A percentile compares a stretch with the other conserved stretches of the same genome.
Conservation (phyloP, 345 rosid genomes). For the Abelmoschus esculentus region DNA sequence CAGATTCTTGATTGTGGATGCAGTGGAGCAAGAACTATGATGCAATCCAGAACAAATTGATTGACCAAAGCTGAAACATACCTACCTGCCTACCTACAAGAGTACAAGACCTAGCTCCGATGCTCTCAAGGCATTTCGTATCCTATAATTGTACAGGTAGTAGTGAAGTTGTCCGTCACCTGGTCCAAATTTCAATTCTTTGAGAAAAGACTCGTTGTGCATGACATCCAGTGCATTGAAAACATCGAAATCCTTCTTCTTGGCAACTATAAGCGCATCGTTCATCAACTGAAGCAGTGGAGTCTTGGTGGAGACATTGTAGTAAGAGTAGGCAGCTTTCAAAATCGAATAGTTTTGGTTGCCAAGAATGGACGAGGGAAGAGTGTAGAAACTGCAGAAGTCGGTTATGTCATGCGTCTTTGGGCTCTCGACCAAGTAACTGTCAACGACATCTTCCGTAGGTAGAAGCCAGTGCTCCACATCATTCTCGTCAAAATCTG, state of each 20-base stretch:
- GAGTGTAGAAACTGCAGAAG: constrained; percentile 89
- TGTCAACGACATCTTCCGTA: constrained; percentile 66
- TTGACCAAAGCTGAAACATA: background rate
- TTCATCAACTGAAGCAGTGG: background rate
- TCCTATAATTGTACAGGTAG: background rate
- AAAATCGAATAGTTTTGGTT: constrained; percentile 60
- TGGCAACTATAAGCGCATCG: background rate
- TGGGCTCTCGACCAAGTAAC: constrained; percentile 80
- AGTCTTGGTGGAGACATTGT: constrained; percentile 67
- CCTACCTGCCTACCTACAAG: constrained; percentile 29
- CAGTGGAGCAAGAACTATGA: constrained; percentile 1
- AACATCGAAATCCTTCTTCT: background rate
- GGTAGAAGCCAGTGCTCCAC: constrained; percentile 95
- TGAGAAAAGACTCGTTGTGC: background rate
- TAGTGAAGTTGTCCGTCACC: background rate
- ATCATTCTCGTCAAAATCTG: constrained; percentile 78
- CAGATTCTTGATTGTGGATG: background rate
- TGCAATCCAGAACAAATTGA: constrained; percentile 8
- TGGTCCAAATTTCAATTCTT: background rate
- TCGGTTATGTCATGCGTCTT: constrained; percentile 81
- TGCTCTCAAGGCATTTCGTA: background rate
- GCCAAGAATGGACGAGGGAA: constrained; percentile 89
- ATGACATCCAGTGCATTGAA: background rate
- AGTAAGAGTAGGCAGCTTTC: constrained; percentile 94
- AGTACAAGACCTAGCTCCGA: constrained; percentile 21